Conservation (phyloP, 495 filamentous ascomycete genomes). For the Penicillium arizonense region DNA sequence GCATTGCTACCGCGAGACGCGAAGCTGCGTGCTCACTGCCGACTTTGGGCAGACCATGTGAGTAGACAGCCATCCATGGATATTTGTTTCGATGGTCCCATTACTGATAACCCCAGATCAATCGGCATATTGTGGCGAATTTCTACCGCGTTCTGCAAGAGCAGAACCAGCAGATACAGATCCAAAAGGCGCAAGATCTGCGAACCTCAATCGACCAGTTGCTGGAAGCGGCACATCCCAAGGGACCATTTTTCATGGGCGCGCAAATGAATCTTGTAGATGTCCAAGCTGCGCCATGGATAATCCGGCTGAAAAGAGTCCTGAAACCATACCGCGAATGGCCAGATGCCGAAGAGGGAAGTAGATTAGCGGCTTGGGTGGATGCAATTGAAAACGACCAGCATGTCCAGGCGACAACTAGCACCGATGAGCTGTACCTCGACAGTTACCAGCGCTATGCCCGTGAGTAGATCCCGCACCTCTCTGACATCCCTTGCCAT, state of each 20-base stretch:
- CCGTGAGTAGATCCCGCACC: slow-evolving; percentile 40
- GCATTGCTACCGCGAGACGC: slow-evolving; percentile 63
- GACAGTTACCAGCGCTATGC: slow-evolving; percentile 70
- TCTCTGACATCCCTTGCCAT: background rate
- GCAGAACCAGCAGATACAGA: slow-evolving; percentile 63
- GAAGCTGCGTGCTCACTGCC: slow-evolving; percentile 70
- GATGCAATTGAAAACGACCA: slow-evolving; percentile 76
- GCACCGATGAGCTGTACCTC: slow-evolving; percentile 68
- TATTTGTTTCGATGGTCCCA: background rate
- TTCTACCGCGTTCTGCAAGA: slow-evolving; percentile 80
- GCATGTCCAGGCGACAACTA: slow-evolving; percentile 75
- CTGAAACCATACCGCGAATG: slow-evolving; percentile 79
- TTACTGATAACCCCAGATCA: slow-evolving; percentile 57
- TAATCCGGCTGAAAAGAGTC: slow-evolving; percentile 71
- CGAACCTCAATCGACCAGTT: slow-evolving; percentile 68
- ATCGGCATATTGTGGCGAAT: slow-evolving; percentile 74
- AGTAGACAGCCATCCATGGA: slow-evolving; percentile 18
- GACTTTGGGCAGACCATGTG: slow-evolving; percentile 88
- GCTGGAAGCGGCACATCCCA: slow-evolving; percentile 64
- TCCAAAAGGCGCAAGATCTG: slow-evolving; percentile 62
- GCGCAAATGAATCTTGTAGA: slow-evolving; percentile 74
- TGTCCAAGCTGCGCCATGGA: slow-evolving; percentile 85
- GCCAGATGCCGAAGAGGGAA: slow-evolving; percentile 67
- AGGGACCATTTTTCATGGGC: slow-evolving; percentile 84
- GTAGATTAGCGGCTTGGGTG: slow-evolving; percentile 74